Percentiles rank a stretch among this genome's conserved stretches.
Evolutionary conservation across 495 filamentous ascomycete genomes (phyloP).

Genomic region (Lindgomyces ingoldianus): DNA sequence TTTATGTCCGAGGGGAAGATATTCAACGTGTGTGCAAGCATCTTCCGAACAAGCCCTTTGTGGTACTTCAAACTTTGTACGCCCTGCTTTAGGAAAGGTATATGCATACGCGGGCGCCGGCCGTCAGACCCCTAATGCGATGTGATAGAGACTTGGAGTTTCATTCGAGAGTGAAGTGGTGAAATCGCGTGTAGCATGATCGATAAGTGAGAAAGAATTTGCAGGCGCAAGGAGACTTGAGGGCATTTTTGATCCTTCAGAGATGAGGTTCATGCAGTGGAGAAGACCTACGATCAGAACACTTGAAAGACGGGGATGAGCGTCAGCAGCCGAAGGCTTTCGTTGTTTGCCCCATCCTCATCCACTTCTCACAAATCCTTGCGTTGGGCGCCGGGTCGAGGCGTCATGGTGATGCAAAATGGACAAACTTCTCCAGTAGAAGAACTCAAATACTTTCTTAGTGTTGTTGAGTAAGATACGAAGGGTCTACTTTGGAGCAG

Average conservation of each 20-base stretch:
- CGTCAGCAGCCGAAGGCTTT: no score
- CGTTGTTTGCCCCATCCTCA: no score
- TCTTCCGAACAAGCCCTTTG: no score
- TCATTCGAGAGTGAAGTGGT: not conserved
- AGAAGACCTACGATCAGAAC: no score
- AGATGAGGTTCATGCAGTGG: conserved; percentile 6
- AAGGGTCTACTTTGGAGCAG: not conserved
- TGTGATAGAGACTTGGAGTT: conserved; percentile 3
- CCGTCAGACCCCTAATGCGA: not conserved
- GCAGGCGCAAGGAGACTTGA: not conserved
- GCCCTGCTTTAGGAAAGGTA: no score
- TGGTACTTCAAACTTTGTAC: no score
- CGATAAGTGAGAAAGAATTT: not conserved
- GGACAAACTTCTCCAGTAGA: no score
- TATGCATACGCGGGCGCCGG: not conserved
- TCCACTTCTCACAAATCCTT: not conserved
- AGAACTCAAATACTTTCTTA: no score
- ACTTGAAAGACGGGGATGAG: no score
- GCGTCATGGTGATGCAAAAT: not conserved
- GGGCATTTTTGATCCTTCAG: not conserved
- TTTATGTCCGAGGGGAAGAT: not conserved
- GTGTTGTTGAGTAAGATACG: not conserved
- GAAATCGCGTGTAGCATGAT: not conserved
- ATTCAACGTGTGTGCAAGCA: no score
- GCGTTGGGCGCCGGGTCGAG: not conserved